These are phyloP conservation scores for Bruguiera gymnorhiza DNA, from an alignment of 345 rosid genomes.

Conservation along the genomic window DNA sequence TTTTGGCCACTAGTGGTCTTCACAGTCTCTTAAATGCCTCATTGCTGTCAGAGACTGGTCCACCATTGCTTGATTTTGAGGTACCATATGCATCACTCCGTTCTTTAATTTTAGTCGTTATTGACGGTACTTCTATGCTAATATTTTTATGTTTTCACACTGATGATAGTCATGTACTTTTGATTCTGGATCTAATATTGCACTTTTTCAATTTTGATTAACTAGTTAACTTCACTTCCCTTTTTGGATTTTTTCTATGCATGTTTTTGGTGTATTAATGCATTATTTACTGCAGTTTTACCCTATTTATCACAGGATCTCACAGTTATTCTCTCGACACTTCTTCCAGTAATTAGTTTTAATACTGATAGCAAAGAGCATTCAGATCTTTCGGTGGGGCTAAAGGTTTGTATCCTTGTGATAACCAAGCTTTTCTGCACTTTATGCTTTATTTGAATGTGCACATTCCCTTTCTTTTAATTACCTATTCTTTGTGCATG, in stretches of 20 bases:
- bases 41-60: slow-evolving; percentile 83
- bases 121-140: not conserved
- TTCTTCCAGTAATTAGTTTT: slow-evolving; percentile 72
- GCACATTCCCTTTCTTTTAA: slow-evolving; percentile 3
- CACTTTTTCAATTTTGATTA: slow-evolving; percentile 1
- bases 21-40: slow-evolving; percentile 71
- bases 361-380: slow-evolving; percentile 60
- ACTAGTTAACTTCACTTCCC: not conserved
- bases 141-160: not conserved
- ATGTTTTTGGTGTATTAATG: not conserved
- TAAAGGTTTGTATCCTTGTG: slow-evolving; percentile 52
- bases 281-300: slow-evolving; percentile 10
- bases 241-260: not conserved
- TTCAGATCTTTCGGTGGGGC: slow-evolving; percentile 64
- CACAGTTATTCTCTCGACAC: slow-evolving; percentile 75
- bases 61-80: slow-evolving; percentile 98
- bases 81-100: slow-evolving; percentile 28
- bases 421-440: slow-evolving; percentile 5
- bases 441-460: slow-evolving; percentile 8
- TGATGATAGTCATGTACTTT: not conserved
- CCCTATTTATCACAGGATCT: slow-evolving; percentile 57
- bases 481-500: not conserved
- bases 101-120: not conserved
- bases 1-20: slow-evolving; percentile 83
- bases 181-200: not conserved